A percentile compares a stretch with the other conserved stretches of the same genome.
phyloP scores from a whole-genome alignment of 2,329 filamentous ascomycete species.

The Trichoderma atrobrunneum region DNA sequence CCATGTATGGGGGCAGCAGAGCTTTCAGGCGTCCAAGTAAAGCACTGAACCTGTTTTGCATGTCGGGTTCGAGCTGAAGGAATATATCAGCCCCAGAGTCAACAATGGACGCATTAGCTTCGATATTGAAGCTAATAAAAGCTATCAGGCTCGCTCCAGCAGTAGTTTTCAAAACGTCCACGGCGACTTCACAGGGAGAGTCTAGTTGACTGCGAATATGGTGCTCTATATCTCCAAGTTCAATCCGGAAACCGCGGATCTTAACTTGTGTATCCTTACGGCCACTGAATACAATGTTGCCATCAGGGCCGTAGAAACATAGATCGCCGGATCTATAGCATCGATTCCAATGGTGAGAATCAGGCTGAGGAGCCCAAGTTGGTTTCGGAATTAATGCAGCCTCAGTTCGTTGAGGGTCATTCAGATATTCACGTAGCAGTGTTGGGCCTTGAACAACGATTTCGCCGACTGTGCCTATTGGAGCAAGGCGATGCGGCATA shows the following conservation, averaged over 20 bases:
- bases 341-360: background rate
- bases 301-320: constrained; percentile 34
- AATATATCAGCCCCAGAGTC: background rate
- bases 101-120: too few relatives aligned
- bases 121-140: background rate
- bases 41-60: background rate
- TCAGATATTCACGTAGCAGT: background rate
- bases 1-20: background rate
- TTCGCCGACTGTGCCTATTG: background rate
- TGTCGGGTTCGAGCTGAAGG: background rate
- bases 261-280: constrained; percentile 6
- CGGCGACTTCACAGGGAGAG: background rate
- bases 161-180: background rate
- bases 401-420: background rate
- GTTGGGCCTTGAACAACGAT: background rate
- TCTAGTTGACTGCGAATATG: background rate
- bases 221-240: background rate
- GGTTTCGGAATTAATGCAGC: constrained; percentile 8
- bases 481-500: background rate
- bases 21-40: background rate
- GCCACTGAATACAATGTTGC: background rate
- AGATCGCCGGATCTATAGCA: constrained; percentile 48
- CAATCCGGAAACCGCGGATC: background rate
- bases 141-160: background rate
- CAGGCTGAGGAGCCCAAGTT: constrained; percentile 30